These are phyloP conservation scores for Candida tallmaniae DNA, from an alignment of 805 yeast genomes.

Conservation along the genomic window DNA sequence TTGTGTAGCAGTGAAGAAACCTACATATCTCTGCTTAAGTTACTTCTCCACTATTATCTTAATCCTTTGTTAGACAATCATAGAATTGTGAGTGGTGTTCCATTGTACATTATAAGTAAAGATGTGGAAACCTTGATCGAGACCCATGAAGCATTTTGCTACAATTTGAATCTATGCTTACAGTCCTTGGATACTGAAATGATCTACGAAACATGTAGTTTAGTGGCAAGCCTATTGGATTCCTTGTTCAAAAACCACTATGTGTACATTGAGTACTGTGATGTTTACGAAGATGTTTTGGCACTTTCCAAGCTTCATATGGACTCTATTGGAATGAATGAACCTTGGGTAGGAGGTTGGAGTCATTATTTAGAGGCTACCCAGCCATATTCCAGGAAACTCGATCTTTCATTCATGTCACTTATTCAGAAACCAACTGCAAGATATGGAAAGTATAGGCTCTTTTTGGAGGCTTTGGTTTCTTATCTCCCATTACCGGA, in stretches of 20 bases:
- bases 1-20: slow-evolving; percentile 44
- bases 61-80: slow-evolving; percentile 25
- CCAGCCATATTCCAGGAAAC: slow-evolving; percentile 27
- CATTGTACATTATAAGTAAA: slow-evolving; percentile 1
- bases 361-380: slow-evolving; percentile 37
- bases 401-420: slow-evolving; percentile 52
- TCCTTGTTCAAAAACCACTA: slow-evolving; percentile 2
- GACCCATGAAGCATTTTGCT: slow-evolving; percentile 1
- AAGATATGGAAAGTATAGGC: slow-evolving; percentile 46
- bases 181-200: neutral
- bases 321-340: neutral
- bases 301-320: slow-evolving; percentile 2
- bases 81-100: slow-evolving; percentile 2
- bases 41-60: slow-evolving; percentile 41
- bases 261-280: slow-evolving; percentile 12
- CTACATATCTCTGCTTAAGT: slow-evolving; percentile 42
- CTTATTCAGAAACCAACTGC: slow-evolving; percentile 51
- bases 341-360: slow-evolving; percentile 27
- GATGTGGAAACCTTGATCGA: slow-evolving; percentile 1
- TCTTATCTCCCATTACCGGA: no score
- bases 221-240: neutral
- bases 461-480: slow-evolving; percentile 42
- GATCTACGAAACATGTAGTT: neutral
- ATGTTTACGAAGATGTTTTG: slow-evolving; percentile 10
- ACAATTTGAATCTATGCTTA: neutral